phyloP scores from a whole-genome alignment of 1,284 basidiomycete species.

The Ganoderma leucocontextum region DNA sequence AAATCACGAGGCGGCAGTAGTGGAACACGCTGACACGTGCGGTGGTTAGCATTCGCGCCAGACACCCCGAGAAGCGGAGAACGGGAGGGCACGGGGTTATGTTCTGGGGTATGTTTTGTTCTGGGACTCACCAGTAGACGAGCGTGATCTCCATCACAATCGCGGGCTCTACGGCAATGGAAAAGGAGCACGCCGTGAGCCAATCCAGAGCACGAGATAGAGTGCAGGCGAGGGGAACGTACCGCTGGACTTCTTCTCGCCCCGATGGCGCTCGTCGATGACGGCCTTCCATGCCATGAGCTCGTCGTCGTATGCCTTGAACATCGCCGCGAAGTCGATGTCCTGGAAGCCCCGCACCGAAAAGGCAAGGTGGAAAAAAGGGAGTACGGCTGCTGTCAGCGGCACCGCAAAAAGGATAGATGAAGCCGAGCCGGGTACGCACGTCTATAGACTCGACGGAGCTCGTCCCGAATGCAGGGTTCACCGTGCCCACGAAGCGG shows the following conservation, averaged over 20 bases:
- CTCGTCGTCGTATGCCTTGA: constrained; percentile 39
- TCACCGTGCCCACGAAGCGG: constrained; percentile 38
- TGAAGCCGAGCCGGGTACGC: constrained; percentile 14
- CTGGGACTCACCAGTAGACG: constrained; percentile 38
- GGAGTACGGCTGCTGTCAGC: constrained; percentile 24
- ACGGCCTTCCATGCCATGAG: constrained; percentile 36
- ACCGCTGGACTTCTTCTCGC: constrained; percentile 33
- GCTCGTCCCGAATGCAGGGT: constrained; percentile 31
- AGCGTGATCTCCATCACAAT: constrained; percentile 41
- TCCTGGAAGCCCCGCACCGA: constrained; percentile 25
- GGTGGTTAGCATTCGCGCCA: constrained; percentile 11
- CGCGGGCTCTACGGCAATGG: constrained; percentile 28
- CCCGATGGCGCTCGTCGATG: constrained; percentile 32
- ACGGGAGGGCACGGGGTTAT: not conserved
- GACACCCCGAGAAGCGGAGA: not conserved
- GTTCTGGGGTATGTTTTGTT: not conserved
- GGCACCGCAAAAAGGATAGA: constrained; percentile 20
- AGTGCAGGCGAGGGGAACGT: constrained; percentile 8
- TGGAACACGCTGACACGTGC: constrained; percentile 36
- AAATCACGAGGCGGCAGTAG: constrained; percentile 46
- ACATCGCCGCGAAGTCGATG: constrained; percentile 35
- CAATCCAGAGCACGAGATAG: not conserved
- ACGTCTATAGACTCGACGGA: constrained; percentile 31
- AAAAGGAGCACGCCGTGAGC: not conserved
- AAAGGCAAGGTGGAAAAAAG: not conserved